Evolutionary conservation across 345 rosid species (phyloP), one percentile per base, ranked within the genome.

Genomic region (Eutrema heterophyllum): DNA sequence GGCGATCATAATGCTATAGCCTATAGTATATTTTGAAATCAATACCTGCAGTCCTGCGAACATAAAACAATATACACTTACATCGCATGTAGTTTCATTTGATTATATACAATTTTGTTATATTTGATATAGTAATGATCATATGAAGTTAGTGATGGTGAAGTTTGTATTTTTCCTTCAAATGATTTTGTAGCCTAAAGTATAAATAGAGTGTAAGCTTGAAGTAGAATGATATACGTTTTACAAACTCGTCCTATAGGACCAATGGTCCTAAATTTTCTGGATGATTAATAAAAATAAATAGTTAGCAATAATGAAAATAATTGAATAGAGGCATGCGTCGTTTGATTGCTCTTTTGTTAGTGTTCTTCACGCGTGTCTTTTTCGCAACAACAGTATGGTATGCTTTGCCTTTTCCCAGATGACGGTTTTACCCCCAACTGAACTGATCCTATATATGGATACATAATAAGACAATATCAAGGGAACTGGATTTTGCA

Each of bases 301-400:
- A 64, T 30, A 70, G 54, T 32, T 7, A 39, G 55, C 44, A 71
- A 77, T 70, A 70, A 70, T 56, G 59, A 45, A 58, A 24, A 51
- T 15, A 55, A 61, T 36, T 55, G 49, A 11, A 39, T 62, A 39
- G 32, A 70, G 36, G 76, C 80, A 77, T 77, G 80, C 80, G 80
- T 70, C 48, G 58, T 77, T 56, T 39, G 61, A 46, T 54, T 54
- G 56, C 15, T 76, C 75, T 63, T 67, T 76, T 36, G 64, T 11
- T 76, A 63, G 70, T 76, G 75, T 62, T 55, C 13, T 36, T 55
- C 80, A 71, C 67, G 80, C 80, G 67, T 64, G 72, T 70, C 80
- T 77, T 64, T 75, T 56, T 56, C 54, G 46, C 54, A 64, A 70
- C 71, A 64, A 70, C 67, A 77, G 67, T 70, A 32, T 70, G 66